These are phyloP conservation scores for Haplographium delicatum DNA, from an alignment of 495 filamentous ascomycete species.

Conservation along the genomic window DNA sequence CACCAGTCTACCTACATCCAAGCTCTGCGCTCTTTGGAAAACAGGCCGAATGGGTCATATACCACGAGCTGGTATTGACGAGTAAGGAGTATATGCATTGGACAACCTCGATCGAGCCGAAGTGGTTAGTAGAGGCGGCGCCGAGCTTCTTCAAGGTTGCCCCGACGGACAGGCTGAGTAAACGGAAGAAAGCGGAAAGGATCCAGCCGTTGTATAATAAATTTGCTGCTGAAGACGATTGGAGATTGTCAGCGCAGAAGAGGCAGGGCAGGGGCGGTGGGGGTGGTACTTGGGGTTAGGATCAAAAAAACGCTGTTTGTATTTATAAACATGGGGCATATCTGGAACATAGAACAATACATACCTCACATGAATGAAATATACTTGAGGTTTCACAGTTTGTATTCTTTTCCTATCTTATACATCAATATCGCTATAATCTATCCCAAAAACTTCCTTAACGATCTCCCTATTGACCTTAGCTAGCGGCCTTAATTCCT, in stretches of 20 bases:
- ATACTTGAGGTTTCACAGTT: no score
- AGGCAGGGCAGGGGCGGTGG: constrained; percentile 84
- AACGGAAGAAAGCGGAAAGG: constrained; percentile 87
- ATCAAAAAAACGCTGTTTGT: no score
- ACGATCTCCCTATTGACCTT: constrained; percentile 31
- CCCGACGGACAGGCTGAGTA: constrained; percentile 78
- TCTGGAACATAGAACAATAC: no score
- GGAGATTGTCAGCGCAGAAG: constrained; percentile 86
- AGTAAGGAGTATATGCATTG: constrained; percentile 98
- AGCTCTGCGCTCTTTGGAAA: constrained; percentile 89
- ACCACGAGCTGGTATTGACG: constrained; percentile 82
- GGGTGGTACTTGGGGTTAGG: constrained; percentile 86
- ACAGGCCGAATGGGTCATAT: constrained; percentile 92
- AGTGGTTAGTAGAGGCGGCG: constrained; percentile 84
- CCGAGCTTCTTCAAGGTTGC: constrained; percentile 99
- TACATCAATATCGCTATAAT: no score
- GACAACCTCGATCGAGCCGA: constrained; percentile 88
- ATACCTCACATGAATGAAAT: no score
- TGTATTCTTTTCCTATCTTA: no score
- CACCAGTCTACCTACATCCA: constrained; percentile 91
- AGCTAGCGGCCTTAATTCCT: constrained; percentile 33
- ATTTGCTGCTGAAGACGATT: constrained; percentile 85
- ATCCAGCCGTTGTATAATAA: constrained; percentile 94
- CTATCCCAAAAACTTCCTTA: neutral
- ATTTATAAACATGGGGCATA: neutral